These are phyloP conservation scores for Pestalotiopsis sp. DNA, from an alignment of 2,329 filamentous ascomycete genomes.

Conservation along the genomic window DNA sequence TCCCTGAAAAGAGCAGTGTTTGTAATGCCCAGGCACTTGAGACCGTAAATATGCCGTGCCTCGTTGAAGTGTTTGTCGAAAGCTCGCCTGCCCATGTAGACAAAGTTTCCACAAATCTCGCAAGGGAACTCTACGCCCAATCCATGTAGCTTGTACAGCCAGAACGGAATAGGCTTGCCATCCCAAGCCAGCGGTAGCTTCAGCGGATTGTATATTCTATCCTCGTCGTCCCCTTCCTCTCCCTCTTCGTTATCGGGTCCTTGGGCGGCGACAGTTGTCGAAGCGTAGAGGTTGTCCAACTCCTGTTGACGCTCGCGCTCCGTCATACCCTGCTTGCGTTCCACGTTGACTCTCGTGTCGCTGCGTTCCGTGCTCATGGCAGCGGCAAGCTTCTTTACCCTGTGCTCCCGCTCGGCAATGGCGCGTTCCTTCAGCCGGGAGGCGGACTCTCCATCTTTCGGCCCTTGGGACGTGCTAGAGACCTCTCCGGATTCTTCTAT, in stretches of 20 bases:
- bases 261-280: conserved; percentile 44
- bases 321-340: conserved; percentile 96
- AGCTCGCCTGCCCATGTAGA: conserved; percentile 95
- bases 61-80: conserved; percentile 99
- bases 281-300: conserved; percentile 77
- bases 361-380: conserved; percentile 85
- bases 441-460: conserved; percentile 36
- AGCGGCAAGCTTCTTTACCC: conserved; percentile 76
- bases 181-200: conserved; percentile 97
- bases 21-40: conserved; percentile 92
- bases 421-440: conserved; percentile 80
- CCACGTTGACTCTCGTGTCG: conserved; percentile 91
- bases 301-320: conserved; percentile 94
- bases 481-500: conserved; percentile 38
- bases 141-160: conserved; percentile 96
- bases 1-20: conserved; percentile 91
- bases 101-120: conserved; percentile 96
- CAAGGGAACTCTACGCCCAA: conserved; percentile 93
- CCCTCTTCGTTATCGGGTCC: conserved; percentile 55
- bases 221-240: conserved; percentile 76
- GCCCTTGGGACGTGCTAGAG: conserved; percentile 28
- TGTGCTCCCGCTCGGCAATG: conserved; percentile 85
- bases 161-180: conserved; percentile 97
- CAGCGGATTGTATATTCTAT: conserved; percentile 94
- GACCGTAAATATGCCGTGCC: conserved; percentile 85